phyloP scores from a whole-genome alignment of 2,329 filamentous ascomycete species.

The Paraphaeosphaeria minitans region DNA sequence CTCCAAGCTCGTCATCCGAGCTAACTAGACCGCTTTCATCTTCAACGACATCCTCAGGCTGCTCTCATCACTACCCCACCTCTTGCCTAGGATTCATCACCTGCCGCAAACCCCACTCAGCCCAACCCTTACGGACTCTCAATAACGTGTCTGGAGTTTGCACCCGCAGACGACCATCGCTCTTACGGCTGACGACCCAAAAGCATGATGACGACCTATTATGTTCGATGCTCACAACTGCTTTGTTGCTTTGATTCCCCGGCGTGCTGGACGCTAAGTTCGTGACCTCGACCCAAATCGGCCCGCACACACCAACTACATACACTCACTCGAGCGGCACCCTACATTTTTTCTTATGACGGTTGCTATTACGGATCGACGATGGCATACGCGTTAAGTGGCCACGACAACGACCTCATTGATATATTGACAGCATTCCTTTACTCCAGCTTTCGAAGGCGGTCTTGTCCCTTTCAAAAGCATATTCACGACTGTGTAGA shows the following conservation, averaged over 20 bases:
- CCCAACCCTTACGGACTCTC: constrained; percentile 33
- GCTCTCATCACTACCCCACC: constrained; percentile 20
- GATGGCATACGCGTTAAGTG: constrained; percentile 34
- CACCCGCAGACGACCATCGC: constrained; percentile 25
- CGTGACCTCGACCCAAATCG: constrained; percentile 26
- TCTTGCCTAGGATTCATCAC: constrained; percentile 34
- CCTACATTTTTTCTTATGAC: constrained; percentile 34
- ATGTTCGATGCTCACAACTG: constrained; percentile 33
- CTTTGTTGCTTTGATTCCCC: constrained; percentile 44
- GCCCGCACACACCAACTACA: constrained; percentile 34
- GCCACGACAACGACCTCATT: constrained; percentile 27
- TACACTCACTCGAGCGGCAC: constrained; percentile 34
- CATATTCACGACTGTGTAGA: constrained; percentile 4
- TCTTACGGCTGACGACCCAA: constrained; percentile 41
- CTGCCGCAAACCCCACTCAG: constrained; percentile 27
- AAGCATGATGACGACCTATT: constrained; percentile 35
- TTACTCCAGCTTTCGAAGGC: background rate
- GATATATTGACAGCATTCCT: background rate
- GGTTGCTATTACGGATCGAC: constrained; percentile 31
- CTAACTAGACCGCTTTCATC: constrained; percentile 64
- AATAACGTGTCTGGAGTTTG: constrained; percentile 40
- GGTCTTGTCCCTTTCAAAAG: constrained; percentile 6
- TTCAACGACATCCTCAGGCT: constrained; percentile 22
- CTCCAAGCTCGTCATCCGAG: constrained; percentile 92
- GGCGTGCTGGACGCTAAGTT: constrained; percentile 44